Evolutionary conservation across 129 eudicot genomes (phyloP).

Genomic region (Silybum marianum): DNA sequence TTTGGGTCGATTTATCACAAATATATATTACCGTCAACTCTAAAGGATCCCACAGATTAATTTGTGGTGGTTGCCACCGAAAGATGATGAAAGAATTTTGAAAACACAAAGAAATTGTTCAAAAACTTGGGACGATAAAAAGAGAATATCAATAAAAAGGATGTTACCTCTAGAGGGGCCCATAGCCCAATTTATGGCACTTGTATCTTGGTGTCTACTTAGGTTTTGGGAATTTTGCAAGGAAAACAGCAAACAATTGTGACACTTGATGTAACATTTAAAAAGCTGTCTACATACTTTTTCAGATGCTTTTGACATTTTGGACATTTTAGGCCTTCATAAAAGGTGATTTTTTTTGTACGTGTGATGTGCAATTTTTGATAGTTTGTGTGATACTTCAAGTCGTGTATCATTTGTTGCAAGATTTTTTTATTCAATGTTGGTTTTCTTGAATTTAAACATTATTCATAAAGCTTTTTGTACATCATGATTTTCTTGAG

Average conservation of each 20-base stretch:
- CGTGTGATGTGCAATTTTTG: background rate
- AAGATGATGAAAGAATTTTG: too few relatives aligned
- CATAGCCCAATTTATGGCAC: background rate
- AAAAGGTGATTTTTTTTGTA: background rate
- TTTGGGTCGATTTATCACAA: too few relatives aligned
- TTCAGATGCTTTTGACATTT: background rate
- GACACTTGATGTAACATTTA: background rate
- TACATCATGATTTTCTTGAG: background rate
- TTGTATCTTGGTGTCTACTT: background rate
- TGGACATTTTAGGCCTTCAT: background rate
- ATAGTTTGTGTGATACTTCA: background rate
- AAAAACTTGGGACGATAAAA: background rate
- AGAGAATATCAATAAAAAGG: background rate
- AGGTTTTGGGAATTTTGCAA: background rate
- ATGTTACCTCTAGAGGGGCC: background rate
- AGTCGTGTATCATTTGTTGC: background rate
- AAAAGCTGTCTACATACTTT: conserved; percentile 3
- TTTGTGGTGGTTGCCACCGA: too few relatives aligned
- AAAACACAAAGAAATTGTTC: background rate
- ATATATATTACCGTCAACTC: too few relatives aligned
- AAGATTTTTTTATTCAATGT: background rate
- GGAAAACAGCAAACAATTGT: background rate
- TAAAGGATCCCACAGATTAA: too few relatives aligned
- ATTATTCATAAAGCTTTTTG: background rate
- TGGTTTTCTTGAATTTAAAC: background rate